Evolutionary conservation across 1,284 basidiomycete genomes (phyloP).

Genomic region (Termitomyces sp.): DNA sequence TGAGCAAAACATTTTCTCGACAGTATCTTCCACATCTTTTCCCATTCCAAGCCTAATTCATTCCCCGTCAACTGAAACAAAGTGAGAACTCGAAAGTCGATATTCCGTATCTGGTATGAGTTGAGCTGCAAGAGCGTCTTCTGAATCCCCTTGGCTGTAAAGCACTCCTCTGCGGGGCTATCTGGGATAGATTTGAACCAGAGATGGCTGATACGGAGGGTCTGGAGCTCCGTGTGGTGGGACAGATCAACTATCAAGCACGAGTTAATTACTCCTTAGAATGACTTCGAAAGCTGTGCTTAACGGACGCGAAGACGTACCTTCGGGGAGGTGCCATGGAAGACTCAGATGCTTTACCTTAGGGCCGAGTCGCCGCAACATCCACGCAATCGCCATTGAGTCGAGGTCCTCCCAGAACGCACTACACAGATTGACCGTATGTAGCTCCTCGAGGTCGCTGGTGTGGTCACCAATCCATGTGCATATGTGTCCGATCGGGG

Average conservation of each 20-base stretch:
- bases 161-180: constrained; percentile 13
- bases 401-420: constrained; percentile 21
- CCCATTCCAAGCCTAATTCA: constrained; percentile 16
- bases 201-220: constrained; percentile 20
- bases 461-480: constrained; percentile 19
- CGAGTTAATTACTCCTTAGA: background rate
- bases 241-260: constrained; percentile 18
- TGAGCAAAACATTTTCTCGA: constrained; percentile 12
- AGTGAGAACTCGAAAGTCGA: constrained; percentile 14
- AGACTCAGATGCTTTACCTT: constrained; percentile 20
- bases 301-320: constrained; percentile 11
- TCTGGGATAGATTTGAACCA: constrained; percentile 16
- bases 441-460: constrained; percentile 10
- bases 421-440: constrained; percentile 19
- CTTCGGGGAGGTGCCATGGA: constrained; percentile 22
- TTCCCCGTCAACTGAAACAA: constrained; percentile 11
- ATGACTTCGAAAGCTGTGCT: constrained; percentile 4
- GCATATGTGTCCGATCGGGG: constrained; percentile 18
- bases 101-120: constrained; percentile 12
- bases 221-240: constrained; percentile 19
- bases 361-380: constrained; percentile 19
- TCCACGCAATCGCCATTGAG: constrained; percentile 18
- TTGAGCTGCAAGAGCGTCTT: constrained; percentile 17
- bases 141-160: constrained; percentile 16
- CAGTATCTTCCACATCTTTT: constrained; percentile 13